Evolutionary conservation across 139 green algal genomes (phyloP), one percentile per base, ranked within the genome.

Genomic region (Limnomonas spitsbergensis): DNA sequence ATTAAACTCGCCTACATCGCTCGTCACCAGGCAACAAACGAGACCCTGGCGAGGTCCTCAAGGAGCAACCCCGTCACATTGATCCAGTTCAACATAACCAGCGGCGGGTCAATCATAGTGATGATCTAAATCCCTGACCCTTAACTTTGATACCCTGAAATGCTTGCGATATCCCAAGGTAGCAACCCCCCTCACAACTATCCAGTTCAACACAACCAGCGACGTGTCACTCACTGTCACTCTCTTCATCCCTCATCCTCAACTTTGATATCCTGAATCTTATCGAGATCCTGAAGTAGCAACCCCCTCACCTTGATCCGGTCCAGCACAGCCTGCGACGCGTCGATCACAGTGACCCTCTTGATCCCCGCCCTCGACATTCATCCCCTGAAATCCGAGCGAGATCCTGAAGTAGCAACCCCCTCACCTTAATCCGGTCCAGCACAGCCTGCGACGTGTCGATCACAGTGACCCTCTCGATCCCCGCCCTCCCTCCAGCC

Each of bases 171-270:
- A n/a, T n/a, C n/a, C n/a, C n/a, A n/a, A n/a, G n/a, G n/a, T n/a
- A n/a, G n/a, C n/a, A n/a, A 72, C 26, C 26, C 24, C 47, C 61
- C 61, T 36, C 61, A 72, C 61, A 34, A 20, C 9, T 7, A 72
- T 7, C 6, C 61, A 7, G 9, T 72, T 7, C 29, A 37, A 7
- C 61, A 39, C 29, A 34, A 7, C 26, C 29, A 36, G 26, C 29
- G 61, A 72, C 29, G 61, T 39, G 29, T 72, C 61, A 72, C 9
- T 72, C 27, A 72, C 61, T 34, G 61, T 72, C 9, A 72, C 29
- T 34, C 27, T 34, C 61, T 72, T 37, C 29, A 72, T 20, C 7
- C 61, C 61, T 72, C 9, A 7, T 20, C 20, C 14, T 14, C 47
- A 61, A 29, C 14, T 14, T 61, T 14, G 14, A 61, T 61, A 20